Base-by-base conservation (phyloP, 1,284 basidiomycete genomes). In the Fomitopsis betulina region DNA sequence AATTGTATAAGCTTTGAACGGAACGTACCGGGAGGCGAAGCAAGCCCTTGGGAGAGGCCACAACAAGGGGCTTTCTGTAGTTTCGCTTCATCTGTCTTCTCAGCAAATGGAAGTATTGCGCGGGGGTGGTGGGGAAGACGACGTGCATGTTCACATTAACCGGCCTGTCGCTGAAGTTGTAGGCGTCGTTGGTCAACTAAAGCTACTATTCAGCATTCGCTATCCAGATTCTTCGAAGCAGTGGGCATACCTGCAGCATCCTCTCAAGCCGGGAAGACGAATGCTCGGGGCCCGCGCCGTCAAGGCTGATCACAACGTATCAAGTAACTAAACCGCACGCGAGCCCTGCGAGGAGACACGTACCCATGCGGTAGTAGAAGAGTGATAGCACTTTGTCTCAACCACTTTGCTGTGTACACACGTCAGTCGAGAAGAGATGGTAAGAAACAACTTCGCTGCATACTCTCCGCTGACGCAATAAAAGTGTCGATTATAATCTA, bases 211-310 rank as follows among this genome's bases (percentile, higher is more conserved):
- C 17, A 54, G 25, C 25, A 47, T n/a, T 10, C 10, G 25, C 2
- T 19, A 40, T 27, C 15, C 23, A 17, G 5, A 5, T 15, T 9
- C 9, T 13, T 15, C 13, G 45, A 27, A 15, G 17, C 8, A 35
- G 19, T 7, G 32, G 49, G 8, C n/a, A 7, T 57, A 88, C 89
- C 78, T 93, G 92, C 30, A 94, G 76, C 84, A 94, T 91, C 38
- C 93, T 79, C 70, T 96, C 94, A 39, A 96, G 79, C 32, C 93
- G 84, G 53, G 85, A 89, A 2, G 89, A 92, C 0, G 91, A 94
- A 70, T 96, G 94, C 69, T 96, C 94, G 0, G 94, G 94, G 3
- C 94, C 94, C 15, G 92, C 92, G 27, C 94, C 93, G 65, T 96
- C 93, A 15, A 91, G 79, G 5, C 91, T 72, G 42, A 43, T 55